Conservation (phyloP, 2,329 filamentous ascomycete genomes). For the Pyricularia grisea region DNA sequence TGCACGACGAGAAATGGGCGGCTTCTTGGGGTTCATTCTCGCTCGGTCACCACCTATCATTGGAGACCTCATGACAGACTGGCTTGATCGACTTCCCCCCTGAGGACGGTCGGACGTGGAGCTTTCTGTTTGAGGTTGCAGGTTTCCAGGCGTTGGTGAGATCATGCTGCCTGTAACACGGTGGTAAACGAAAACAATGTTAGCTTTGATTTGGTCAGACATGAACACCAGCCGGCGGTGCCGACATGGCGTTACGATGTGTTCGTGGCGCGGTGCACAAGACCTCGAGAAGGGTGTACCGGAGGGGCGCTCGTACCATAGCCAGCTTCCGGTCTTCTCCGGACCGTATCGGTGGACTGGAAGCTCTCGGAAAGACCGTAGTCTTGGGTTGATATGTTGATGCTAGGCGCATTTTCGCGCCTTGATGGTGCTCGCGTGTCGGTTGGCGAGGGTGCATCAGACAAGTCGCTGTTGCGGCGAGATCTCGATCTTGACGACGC, state of each 20-base stretch:
- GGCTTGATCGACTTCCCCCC: constrained; percentile 21
- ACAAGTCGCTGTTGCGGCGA: constrained; percentile 4
- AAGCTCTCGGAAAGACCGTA: constrained; percentile 43
- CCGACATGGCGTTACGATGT: constrained; percentile 3
- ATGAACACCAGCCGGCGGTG: background rate
- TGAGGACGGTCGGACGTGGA: constrained; percentile 28
- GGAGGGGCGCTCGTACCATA: constrained; percentile 39
- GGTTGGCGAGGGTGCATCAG: constrained; percentile 4
- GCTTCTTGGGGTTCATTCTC: constrained; percentile 56
- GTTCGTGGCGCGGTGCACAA: constrained; percentile 2
- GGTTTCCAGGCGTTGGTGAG: constrained; percentile 10
- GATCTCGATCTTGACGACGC: constrained; percentile 2
- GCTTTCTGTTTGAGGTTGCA: constrained; percentile 22
- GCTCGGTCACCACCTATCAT: constrained; percentile 36
- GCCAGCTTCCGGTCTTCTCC: constrained; percentile 42
- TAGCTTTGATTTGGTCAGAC: constrained; percentile 10
- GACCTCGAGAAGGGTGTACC: constrained; percentile 3
- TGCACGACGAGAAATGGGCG: constrained; percentile 60
- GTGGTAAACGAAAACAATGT: constrained; percentile 7
- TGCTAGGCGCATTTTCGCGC: constrained; percentile 16
- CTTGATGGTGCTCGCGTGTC: constrained; percentile 13
- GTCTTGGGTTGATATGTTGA: constrained; percentile 23
- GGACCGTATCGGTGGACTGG: constrained; percentile 51
- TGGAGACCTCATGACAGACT: constrained; percentile 28
- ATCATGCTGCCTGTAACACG: constrained; percentile 21